These are phyloP conservation scores for Trichoderma polysporum DNA, from an alignment of 2,329 filamentous ascomycete species.

Conservation along the genomic window DNA sequence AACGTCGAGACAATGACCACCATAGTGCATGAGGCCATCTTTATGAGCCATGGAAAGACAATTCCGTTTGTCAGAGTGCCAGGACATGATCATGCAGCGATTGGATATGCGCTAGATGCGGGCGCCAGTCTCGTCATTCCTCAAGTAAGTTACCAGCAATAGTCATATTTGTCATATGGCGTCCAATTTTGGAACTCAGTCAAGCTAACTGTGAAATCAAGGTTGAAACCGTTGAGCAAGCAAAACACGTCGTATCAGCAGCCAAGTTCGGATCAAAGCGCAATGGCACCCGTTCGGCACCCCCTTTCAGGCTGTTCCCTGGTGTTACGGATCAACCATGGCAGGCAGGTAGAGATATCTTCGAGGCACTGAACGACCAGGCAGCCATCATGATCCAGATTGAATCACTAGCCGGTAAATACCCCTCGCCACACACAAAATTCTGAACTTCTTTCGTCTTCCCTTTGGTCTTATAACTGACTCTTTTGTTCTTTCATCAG, in stretches of 20 bases:
- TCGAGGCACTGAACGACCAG: slow-evolving; percentile 45
- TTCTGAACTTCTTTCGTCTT: background rate
- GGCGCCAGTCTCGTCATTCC: slow-evolving; percentile 50
- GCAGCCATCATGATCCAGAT: slow-evolving; percentile 51
- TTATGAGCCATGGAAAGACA: slow-evolving; percentile 45
- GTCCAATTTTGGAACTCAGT: background rate
- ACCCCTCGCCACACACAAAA: background rate
- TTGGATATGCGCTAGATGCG: slow-evolving; percentile 48
- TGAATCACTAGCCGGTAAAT: slow-evolving; percentile 37
- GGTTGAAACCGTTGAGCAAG: slow-evolving; percentile 48
- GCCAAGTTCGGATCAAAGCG: slow-evolving; percentile 44
- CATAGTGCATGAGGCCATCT: slow-evolving; percentile 48
- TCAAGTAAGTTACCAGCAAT: slow-evolving; percentile 28
- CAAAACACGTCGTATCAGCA: slow-evolving; percentile 42
- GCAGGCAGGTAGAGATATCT: slow-evolving; percentile 36
- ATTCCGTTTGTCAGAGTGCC: slow-evolving; percentile 48
- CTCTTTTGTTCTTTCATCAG: slow-evolving; percentile 22
- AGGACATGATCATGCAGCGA: slow-evolving; percentile 47
- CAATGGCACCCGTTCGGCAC: slow-evolving; percentile 45
- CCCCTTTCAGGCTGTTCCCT: slow-evolving; percentile 43
- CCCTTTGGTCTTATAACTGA: background rate
- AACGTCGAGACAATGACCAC: slow-evolving; percentile 51
- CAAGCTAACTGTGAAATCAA: background rate
- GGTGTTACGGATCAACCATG: slow-evolving; percentile 40
- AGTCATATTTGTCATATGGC: background rate